Percentiles rank a stretch among this genome's conserved stretches.
These are phyloP conservation scores for Populus hybrid DNA, from an alignment of 441 rosid species.

Conservation along the genomic window DNA sequence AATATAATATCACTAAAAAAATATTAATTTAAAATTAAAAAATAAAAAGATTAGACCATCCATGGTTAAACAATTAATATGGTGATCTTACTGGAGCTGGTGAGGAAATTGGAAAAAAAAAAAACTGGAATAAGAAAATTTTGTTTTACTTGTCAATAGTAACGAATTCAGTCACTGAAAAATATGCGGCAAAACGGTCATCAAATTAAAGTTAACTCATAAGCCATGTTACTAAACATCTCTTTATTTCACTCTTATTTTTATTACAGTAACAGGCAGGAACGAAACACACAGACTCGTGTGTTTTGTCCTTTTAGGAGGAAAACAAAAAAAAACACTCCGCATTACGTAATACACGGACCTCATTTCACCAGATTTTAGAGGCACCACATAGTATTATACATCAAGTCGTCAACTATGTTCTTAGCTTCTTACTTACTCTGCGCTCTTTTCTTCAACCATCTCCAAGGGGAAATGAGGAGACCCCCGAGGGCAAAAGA, in stretches of 20 bases:
- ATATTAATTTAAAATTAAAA: too few species aligned
- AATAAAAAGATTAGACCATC: background rate
- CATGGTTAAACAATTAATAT: background rate
- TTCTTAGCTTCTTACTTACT: background rate
- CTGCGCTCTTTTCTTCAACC: background rate
- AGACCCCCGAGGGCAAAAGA: constrained; percentile 40
- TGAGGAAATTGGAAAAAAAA: too few species aligned
- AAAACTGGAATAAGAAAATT: too few species aligned
- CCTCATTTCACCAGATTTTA: background rate
- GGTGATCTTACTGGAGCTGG: too few species aligned
- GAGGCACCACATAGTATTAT: too few species aligned
- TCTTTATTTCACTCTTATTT: background rate
- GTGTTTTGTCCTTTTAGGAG: background rate
- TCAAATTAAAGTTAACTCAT: background rate
- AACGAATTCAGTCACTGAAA: too few species aligned
- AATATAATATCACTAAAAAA: too few species aligned
- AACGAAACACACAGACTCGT: background rate
- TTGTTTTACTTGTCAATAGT: too few species aligned
- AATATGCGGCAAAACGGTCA: background rate
- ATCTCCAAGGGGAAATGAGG: constrained; percentile 9
- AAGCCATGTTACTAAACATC: background rate
- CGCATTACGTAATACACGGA: background rate
- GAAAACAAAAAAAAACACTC: background rate
- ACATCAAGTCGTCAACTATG: too few species aligned
- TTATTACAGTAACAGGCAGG: background rate